These are phyloP conservation scores for Rhodosporidiobolus sp. DNA, from an alignment of 768 basidiomycete species.

Conservation along the genomic window DNA sequence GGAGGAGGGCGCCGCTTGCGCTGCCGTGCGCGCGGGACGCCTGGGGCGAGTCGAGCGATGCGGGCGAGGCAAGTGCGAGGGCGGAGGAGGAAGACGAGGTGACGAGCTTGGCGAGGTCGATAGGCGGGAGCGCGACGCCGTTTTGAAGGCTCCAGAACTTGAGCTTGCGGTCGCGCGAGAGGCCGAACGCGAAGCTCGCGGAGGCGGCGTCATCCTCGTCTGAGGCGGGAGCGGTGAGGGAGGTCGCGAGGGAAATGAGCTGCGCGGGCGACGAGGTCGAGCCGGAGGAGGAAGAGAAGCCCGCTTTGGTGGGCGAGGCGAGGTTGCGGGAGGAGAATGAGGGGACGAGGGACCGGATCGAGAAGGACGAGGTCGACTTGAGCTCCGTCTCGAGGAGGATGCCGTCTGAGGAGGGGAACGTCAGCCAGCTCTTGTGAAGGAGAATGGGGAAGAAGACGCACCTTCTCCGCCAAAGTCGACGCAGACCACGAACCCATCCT, in stretches of 20 bases:
- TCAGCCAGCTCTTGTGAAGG: background rate
- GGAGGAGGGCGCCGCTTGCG: conserved; percentile 67
- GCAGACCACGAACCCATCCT: conserved; percentile 8
- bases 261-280: conserved; percentile 54
- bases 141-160: conserved; percentile 66
- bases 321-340: conserved; percentile 70
- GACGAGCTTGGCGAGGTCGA: conserved; percentile 62
- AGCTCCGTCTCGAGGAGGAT: conserved; percentile 27
- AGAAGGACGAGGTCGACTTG: conserved; percentile 27
- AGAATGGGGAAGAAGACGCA: background rate
- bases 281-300: conserved; percentile 49
- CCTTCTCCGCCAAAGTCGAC: conserved; percentile 9
- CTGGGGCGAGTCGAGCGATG: background rate
- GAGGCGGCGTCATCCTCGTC: conserved; percentile 65
- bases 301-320: conserved; percentile 56
- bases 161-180: conserved; percentile 80
- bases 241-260: conserved; percentile 68
- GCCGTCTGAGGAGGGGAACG: background rate
- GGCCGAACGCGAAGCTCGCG: conserved; percentile 63
- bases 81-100: conserved; percentile 38
- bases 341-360: conserved; percentile 34
- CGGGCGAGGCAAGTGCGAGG: conserved; percentile 25
- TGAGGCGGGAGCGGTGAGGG: conserved; percentile 56
- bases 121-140: conserved; percentile 48
- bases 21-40: background rate